Conservation (phyloP, 805 yeast genomes). For the Myxozyma lipomycoides region DNA sequence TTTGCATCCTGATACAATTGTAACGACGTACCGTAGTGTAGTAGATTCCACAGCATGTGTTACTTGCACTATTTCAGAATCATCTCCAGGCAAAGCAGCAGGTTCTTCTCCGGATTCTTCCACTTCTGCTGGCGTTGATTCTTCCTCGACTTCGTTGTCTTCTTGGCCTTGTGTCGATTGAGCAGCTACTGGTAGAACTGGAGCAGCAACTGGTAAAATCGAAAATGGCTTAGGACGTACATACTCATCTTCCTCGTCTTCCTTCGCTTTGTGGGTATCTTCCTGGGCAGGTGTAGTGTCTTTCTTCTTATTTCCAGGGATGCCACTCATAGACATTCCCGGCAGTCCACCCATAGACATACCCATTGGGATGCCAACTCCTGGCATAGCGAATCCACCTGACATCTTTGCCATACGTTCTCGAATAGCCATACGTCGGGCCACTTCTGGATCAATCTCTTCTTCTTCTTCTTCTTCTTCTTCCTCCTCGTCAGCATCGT, state of each 20-base stretch:
- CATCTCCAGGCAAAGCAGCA: conserved; percentile 7
- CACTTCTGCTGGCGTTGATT: conserved; percentile 14
- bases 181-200: conserved; percentile 36
- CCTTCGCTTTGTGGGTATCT: conserved; percentile 27
- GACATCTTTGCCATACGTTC: conserved; percentile 96
- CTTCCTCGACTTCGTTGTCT: conserved; percentile 35
- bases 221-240: conserved; percentile 45
- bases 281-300: conserved; percentile 19
- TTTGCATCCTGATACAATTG: too few relatives aligned
- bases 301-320: conserved; percentile 31
- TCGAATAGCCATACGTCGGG: conserved; percentile 68
- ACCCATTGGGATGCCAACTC: conserved; percentile 32
- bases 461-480: conserved; percentile 51
- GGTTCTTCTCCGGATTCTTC: conserved; percentile 16
- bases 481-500: conserved; percentile 46
- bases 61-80: too few relatives aligned
- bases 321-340: conserved; percentile 30
- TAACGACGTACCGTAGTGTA: too few relatives aligned
- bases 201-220: conserved; percentile 50
- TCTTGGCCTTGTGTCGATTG: conserved; percentile 15
- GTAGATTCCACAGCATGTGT: not conserved
- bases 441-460: conserved; percentile 71
- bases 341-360: conserved; percentile 30
- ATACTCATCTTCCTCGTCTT: conserved; percentile 25
- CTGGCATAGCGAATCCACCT: conserved; percentile 64